Conservation (phyloP, 306 rosid species). For the Prunus mume region DNA sequence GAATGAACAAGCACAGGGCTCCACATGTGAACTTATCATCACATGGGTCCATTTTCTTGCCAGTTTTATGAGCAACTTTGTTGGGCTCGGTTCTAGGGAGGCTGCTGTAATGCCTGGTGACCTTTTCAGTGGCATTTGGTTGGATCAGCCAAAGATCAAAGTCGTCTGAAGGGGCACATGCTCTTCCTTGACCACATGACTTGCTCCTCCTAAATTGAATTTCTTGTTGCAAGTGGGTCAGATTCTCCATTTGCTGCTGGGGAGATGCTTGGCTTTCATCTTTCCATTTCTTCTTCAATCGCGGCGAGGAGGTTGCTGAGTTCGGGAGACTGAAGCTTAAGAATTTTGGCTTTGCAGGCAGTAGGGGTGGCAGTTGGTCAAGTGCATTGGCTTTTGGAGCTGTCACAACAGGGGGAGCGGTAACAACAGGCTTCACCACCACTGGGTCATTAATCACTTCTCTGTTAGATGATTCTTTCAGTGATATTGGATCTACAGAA, state of each 20-base stretch:
- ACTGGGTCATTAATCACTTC: constrained; percentile 5
- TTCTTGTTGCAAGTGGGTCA: constrained; percentile 30
- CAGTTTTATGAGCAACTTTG: constrained; percentile 29
- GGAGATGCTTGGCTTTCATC: constrained; percentile 35
- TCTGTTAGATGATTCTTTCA: constrained; percentile 33
- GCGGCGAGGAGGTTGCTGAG: constrained; percentile 61
- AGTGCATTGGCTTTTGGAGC: constrained; percentile 26
- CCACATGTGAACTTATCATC: constrained; percentile 62
- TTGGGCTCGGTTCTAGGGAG: constrained; percentile 36
- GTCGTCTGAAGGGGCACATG: constrained; percentile 39
- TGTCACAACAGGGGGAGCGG: constrained; percentile 31
- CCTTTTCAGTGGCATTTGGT: constrained; percentile 31
- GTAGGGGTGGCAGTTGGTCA: constrained; percentile 43
- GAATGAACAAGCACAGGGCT: constrained; percentile 69
- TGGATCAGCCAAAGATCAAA: constrained; percentile 54
- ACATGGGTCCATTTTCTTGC: constrained; percentile 18
- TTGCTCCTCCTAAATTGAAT: constrained; percentile 48
- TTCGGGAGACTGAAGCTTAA: constrained; percentile 73
- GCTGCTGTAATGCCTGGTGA: constrained; percentile 19
- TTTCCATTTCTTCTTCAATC: constrained; percentile 45
- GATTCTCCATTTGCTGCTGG: constrained; percentile 16
- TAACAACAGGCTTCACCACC: constrained; percentile 21
- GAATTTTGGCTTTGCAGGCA: constrained; percentile 59
- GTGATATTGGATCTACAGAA: constrained; percentile 70
- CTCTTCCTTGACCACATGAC: constrained; percentile 58